Percentiles rank a stretch among this genome's conserved stretches.
These are phyloP conservation scores for Artemisia argyi DNA, from an alignment of 129 eudicot species.

Conservation along the genomic window DNA sequence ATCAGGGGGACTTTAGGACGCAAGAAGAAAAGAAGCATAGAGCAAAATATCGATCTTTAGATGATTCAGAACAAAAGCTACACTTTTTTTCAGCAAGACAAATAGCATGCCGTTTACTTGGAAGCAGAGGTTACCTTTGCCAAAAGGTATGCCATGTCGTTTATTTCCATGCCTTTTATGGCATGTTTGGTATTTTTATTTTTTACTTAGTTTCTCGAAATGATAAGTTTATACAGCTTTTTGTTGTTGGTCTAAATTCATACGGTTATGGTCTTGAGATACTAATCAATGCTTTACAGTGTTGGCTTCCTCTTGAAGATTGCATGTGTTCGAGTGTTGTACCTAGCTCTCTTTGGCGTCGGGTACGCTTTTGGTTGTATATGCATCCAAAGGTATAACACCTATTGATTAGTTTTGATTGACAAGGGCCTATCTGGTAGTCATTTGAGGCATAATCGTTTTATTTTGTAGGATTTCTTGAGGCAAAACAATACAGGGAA, in stretches of 20 bases:
- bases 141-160: conserved; percentile 58
- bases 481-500: conserved; percentile 97
- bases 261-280: conserved; percentile 11
- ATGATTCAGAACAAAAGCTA: conserved; percentile 68
- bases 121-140: conserved; percentile 94
- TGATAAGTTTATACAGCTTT: conserved; percentile 1
- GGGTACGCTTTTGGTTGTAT: conserved; percentile 80
- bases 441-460: neutral
- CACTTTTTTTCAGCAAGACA: conserved; percentile 92
- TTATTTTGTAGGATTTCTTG: conserved; percentile 67
- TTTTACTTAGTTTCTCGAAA: neutral
- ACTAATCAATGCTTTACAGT: conserved; percentile 39
- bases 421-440: neutral
- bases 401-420: conserved; percentile 9
- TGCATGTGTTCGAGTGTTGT: conserved; percentile 81
- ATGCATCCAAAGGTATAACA: conserved; percentile 95
- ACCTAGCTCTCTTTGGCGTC: conserved; percentile 60
- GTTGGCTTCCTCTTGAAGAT: conserved; percentile 95
- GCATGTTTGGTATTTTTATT: neutral
- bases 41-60: conserved; percentile 65
- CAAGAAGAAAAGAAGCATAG: conserved; percentile 91
- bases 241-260: neutral
- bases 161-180: neutral
- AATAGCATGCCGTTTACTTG: conserved; percentile 93
- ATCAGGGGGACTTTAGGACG: conserved; percentile 77